phyloP scores from a whole-genome alignment of 1,139 yeast genomes.

The Nakaseomyces sp. region DNA sequence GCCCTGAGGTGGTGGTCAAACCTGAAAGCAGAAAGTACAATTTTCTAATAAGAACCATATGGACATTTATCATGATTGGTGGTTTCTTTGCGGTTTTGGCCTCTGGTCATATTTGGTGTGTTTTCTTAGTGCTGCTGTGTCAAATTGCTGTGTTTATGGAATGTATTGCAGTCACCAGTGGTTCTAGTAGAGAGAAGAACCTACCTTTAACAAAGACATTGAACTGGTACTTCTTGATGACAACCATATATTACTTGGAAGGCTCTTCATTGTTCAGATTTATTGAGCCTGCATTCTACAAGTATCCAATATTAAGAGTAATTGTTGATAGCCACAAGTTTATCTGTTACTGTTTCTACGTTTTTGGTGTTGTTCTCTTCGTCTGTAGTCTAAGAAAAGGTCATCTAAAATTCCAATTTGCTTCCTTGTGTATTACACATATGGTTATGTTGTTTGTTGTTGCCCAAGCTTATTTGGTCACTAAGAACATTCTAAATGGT shows the following conservation, averaged over 20 bases:
- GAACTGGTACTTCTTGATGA: slow-evolving; percentile 79
- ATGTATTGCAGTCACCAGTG: slow-evolving; percentile 77
- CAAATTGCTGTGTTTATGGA: slow-evolving; percentile 85
- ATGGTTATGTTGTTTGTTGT: slow-evolving; percentile 88
- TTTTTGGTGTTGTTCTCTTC: slow-evolving; percentile 82
- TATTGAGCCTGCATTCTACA: slow-evolving; percentile 33
- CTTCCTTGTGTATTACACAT: slow-evolving; percentile 88
- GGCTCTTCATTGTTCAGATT: slow-evolving; percentile 72
- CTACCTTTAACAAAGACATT: slow-evolving; percentile 76
- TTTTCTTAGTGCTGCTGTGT: slow-evolving; percentile 57
- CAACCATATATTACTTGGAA: slow-evolving; percentile 81
- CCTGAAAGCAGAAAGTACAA: slow-evolving; percentile 24
- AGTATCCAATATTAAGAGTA: slow-evolving; percentile 38
- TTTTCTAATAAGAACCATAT: slow-evolving; percentile 79
- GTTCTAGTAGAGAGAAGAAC: slow-evolving; percentile 75
- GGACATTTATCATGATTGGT: slow-evolving; percentile 88
- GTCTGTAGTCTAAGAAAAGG: slow-evolving; percentile 88
- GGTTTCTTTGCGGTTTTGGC: slow-evolving; percentile 64
- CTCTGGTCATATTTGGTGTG: slow-evolving; percentile 83
- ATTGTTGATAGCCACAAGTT: slow-evolving; percentile 68
- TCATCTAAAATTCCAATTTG: slow-evolving; percentile 82
- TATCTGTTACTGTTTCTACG: slow-evolving; percentile 73
- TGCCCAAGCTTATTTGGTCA: slow-evolving; percentile 88
- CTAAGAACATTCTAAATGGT: slow-evolving; percentile 82
- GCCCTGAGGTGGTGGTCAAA: not conserved